A percentile compares a stretch with the other conserved stretches of the same genome.
These are phyloP conservation scores for Penicillium alfredii DNA, from an alignment of 495 filamentous ascomycete species.

Conservation along the genomic window DNA sequence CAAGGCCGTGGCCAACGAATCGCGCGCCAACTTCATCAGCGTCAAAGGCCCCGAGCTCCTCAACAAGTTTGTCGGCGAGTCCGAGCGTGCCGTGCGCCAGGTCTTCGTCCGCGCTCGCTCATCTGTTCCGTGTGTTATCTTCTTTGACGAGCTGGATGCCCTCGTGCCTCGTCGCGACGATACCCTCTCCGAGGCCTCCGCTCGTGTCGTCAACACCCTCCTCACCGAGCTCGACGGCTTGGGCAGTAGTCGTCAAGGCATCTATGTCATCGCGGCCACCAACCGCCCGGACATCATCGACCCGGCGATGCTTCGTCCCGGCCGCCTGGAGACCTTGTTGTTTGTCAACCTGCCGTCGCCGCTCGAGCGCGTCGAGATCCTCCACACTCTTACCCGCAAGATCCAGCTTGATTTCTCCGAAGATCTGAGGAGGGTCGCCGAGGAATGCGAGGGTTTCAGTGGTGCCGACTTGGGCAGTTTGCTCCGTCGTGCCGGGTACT, in stretches of 20 bases:
- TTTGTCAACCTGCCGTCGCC: slow-evolving; percentile 83
- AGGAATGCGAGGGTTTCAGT: slow-evolving; percentile 76
- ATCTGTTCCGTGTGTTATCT: slow-evolving; percentile 86
- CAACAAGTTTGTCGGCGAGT: slow-evolving; percentile 95
- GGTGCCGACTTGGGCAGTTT: slow-evolving; percentile 84
- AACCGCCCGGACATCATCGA: slow-evolving; percentile 97
- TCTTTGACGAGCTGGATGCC: slow-evolving; percentile 97
- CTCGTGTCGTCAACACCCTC: slow-evolving; percentile 90
- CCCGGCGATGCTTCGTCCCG: slow-evolving; percentile 87
- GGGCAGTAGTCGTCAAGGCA: slow-evolving; percentile 65
- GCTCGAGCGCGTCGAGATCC: slow-evolving; percentile 77
- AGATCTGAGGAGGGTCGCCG: slow-evolving; percentile 50
- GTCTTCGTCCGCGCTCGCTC: slow-evolving; percentile 86
- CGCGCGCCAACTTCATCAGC: slow-evolving; percentile 93
- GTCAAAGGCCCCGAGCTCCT: slow-evolving; percentile 93
- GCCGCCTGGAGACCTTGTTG: slow-evolving; percentile 79
- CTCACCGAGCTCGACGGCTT: slow-evolving; percentile 95
- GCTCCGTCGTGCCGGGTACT: slow-evolving; percentile 68
- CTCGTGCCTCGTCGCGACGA: slow-evolving; percentile 81
- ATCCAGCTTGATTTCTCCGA: slow-evolving; percentile 48
- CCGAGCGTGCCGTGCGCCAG: slow-evolving; percentile 85
- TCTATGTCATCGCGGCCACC: slow-evolving; percentile 93
- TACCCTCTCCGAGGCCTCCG: slow-evolving; percentile 71
- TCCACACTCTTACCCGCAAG: slow-evolving; percentile 69
- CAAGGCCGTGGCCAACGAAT: slow-evolving; percentile 94